Base-by-base conservation (phyloP, 306 rosid genomes). In the Cucumis cinereus region DNA sequence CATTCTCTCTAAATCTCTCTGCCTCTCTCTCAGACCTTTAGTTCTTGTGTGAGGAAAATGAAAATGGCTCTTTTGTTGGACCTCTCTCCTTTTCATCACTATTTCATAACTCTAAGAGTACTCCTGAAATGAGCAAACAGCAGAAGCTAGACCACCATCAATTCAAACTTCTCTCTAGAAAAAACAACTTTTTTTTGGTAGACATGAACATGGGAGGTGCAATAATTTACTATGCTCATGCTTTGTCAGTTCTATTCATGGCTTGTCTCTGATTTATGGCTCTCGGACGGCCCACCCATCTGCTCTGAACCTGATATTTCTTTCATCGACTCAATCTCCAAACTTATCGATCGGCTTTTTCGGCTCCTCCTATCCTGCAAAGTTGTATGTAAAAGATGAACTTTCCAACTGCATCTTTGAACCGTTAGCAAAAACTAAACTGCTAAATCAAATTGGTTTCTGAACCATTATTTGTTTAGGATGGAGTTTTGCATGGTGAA, bases 311-410 rank as follows among this genome's bases (percentile, higher is more conserved):
- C 89, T 38, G 91, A 60, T 74, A 73, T 50, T 69, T 93, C 98
- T 83, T 88, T 88, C 81, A 79, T 50, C 1, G 87, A 76, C 74
- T 93, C 98, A 5, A 87, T 91, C 75, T 91, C 98, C 88, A 88
- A 80, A 90, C 90, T 93, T 36, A 81, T 62, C 56, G 89, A 80
- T 26, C 90, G 86, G 84, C 88, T 89, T 85, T 80, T 91, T 82
- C 97, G 82, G 67, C 85, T 91, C 78, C 97, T 88, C 81, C 98
- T 89, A 82, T 93, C 97, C 98, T 93, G 92, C 53, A 55, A 22
- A 40, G 60, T 24, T 9, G 6, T 8, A 15, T 14, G 38, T 16
- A 47, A 47, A 14, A 70, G 8, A 23, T 68, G 36, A 68, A 68
- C 74, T 68, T 41, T 8, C 17, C 20, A 2, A 23, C 28, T 7